Percentiles rank a stretch among this genome's conserved stretches.
These are phyloP conservation scores for Ophiostoma novo-ulmi DNA, from an alignment of 2,329 filamentous ascomycete species.

Conservation along the genomic window DNA sequence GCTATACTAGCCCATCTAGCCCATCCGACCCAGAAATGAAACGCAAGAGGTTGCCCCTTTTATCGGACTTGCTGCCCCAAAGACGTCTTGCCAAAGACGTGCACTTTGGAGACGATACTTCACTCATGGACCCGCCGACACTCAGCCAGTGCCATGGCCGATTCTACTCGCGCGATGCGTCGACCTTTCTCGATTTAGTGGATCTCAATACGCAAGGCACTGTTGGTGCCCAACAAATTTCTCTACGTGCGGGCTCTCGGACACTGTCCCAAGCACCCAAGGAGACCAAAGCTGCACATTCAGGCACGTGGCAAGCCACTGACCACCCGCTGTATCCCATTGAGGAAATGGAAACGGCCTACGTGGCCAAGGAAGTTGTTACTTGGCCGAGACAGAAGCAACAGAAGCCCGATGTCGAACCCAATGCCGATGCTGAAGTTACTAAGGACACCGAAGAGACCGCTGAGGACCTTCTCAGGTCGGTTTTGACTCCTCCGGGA, in stretches of 20 bases:
- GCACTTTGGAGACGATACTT: conserved; percentile 46
- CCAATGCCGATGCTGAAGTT: background rate
- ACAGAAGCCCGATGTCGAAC: background rate
- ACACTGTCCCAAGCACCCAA: background rate
- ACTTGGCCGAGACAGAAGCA: conserved; percentile 35
- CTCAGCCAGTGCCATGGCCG: conserved; percentile 47
- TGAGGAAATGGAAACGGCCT: background rate
- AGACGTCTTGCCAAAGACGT: conserved; percentile 38
- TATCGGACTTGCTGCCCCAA: conserved; percentile 22
- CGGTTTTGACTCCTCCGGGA: conserved; percentile 38
- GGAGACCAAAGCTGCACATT: background rate
- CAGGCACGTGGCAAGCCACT: background rate
- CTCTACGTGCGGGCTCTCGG: conserved; percentile 41
- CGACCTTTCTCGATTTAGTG: conserved; percentile 56
- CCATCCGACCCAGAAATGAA: background rate
- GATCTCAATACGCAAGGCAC: conserved; percentile 40
- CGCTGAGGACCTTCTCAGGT: conserved; percentile 31
- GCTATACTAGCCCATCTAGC: too few species aligned
- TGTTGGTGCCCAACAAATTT: conserved; percentile 43
- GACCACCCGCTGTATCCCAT: background rate
- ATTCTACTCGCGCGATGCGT: conserved; percentile 49
- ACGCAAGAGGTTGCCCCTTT: conserved; percentile 32
- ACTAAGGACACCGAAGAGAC: background rate
- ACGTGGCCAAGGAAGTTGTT: background rate
- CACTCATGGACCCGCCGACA: conserved; percentile 41